phyloP scores from a whole-genome alignment of 1,284 basidiomycete species.

The Rhodotorula mucilaginosa region DNA sequence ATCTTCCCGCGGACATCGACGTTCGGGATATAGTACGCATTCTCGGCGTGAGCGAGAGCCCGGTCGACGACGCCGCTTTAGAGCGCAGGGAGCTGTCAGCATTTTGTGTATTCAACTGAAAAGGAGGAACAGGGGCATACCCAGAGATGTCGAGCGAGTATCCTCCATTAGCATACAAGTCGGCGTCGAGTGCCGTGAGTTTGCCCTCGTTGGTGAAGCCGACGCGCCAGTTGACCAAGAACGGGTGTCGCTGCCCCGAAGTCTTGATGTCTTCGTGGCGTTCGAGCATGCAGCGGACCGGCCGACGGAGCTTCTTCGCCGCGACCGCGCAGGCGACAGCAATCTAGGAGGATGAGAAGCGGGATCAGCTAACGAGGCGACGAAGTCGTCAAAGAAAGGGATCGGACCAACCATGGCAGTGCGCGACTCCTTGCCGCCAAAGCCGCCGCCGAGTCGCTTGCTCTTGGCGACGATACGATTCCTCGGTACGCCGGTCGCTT shows the following conservation, averaged over 20 bases:
- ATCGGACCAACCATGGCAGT: conserved; percentile 12
- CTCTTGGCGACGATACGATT: conserved; percentile 47
- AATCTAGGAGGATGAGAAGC: conserved; percentile 22
- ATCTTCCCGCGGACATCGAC: conserved; percentile 47
- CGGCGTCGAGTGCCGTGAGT: conserved; percentile 46
- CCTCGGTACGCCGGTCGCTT: conserved; percentile 47
- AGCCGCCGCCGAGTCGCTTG: conserved; percentile 50
- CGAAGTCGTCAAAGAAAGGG: too few relatives aligned
- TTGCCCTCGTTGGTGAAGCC: conserved; percentile 47
- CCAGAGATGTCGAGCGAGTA: conserved; percentile 42
- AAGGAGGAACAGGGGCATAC: not conserved
- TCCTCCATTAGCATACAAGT: conserved; percentile 50
- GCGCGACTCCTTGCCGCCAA: conserved; percentile 49
- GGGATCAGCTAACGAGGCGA: not conserved
- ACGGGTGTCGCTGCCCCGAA: conserved; percentile 50
- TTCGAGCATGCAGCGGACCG: conserved; percentile 49
- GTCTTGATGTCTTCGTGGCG: conserved; percentile 50
- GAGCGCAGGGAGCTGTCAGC: conserved; percentile 38
- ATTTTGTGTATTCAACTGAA: accelerated
- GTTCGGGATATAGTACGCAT: conserved; percentile 46
- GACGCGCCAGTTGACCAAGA: conserved; percentile 47
- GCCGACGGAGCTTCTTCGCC: conserved; percentile 46
- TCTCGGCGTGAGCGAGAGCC: conserved; percentile 48
- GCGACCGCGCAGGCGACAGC: conserved; percentile 45
- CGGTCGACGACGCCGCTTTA: conserved; percentile 50